Base-by-base conservation (phyloP, 768 basidiomycete genomes). In the Psilocybe sp. region DNA sequence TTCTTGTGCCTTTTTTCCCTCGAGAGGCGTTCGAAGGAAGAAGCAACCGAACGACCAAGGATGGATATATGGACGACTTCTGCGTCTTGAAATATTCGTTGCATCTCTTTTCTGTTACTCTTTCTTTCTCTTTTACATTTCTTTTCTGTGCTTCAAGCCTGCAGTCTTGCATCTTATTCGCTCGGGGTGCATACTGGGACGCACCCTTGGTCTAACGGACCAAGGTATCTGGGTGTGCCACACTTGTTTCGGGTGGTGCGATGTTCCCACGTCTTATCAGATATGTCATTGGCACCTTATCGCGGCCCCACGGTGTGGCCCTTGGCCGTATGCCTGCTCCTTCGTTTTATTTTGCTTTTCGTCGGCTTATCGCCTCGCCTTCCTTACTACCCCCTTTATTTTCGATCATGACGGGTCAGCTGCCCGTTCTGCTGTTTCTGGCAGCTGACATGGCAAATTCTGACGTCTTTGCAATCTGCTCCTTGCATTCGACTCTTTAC, bases 91-190 rank as follows among this genome's bases (percentile, higher is more conserved):
- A n/a, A n/a, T n/a, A n/a, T n/a, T n/a, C n/a, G n/a, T n/a, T n/a
- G n/a, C n/a, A n/a, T n/a, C n/a, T n/a, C n/a, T 46, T 54, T 46
- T 57, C 39, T 34, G 33, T 16, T 36, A 34, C 40, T 38, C 64
- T 76, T 80, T 42, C 82, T 80, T 58, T 78, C 78, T 81, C 64
- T 62, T 77, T 70, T 45, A 35, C 31, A 31, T 55, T 59, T 60
- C 53, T 63, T 54, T 42, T 55, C 42, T 40, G 28, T 31, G 43
- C 19, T 9, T 32, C 41, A 13, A 7, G 12, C 46, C 43, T 46
- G 18, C 23, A 28, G 35, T 50, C 48, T 3, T 28, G 23, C 23
- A 28, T n/a, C n/a, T n/a, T 39, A 18, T 39, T 15, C 12, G 12
- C 7, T 18, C 38, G 9, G 18, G 40, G 5, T 40, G 40, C 40